Evolutionary conservation across 345 rosid genomes (phyloP).

Genomic region (Euphorbia tirucalli): DNA sequence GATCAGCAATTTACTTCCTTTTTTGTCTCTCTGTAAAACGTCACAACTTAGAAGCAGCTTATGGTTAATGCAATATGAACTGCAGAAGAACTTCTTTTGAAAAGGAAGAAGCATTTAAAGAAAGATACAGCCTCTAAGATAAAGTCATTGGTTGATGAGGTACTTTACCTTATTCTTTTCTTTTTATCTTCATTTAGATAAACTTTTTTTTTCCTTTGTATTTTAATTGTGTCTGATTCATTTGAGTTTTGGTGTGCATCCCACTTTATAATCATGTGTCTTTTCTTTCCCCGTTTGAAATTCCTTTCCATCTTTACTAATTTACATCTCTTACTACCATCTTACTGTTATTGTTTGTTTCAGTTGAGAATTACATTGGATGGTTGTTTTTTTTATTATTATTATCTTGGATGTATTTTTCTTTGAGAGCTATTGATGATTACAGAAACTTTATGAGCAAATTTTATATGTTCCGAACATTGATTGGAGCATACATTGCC

Average conservation of each 20-base stretch:
- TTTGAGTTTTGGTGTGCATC: neutral
- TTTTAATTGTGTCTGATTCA: neutral
- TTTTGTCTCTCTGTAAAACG: neutral
- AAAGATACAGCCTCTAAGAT: constrained; percentile 89
- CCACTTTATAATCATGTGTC: neutral
- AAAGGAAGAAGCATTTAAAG: constrained; percentile 93
- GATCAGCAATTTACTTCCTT: neutral
- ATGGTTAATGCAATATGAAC: constrained; percentile 23
- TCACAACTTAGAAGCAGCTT: neutral
- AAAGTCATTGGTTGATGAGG: constrained; percentile 94
- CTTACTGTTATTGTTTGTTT: neutral
- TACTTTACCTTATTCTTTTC: constrained; percentile 21
- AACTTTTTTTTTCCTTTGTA: neutral
- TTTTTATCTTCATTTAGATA: neutral
- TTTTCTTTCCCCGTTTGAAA: neutral
- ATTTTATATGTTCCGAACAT: neutral
- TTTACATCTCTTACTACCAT: neutral
- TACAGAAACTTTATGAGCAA: neutral
- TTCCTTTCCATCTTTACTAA: neutral
- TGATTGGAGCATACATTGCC: neutral
- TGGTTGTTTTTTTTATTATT: neutral
- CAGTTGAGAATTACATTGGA: neutral
- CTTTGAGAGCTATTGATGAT: neutral
- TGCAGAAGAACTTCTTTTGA: constrained; percentile 90
- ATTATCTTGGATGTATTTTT: neutral